Evolutionary conservation across 805 yeast species (phyloP), one percentile per base, ranked within the genome.

Genomic region (Trichomonascus vanleenenianus): DNA sequence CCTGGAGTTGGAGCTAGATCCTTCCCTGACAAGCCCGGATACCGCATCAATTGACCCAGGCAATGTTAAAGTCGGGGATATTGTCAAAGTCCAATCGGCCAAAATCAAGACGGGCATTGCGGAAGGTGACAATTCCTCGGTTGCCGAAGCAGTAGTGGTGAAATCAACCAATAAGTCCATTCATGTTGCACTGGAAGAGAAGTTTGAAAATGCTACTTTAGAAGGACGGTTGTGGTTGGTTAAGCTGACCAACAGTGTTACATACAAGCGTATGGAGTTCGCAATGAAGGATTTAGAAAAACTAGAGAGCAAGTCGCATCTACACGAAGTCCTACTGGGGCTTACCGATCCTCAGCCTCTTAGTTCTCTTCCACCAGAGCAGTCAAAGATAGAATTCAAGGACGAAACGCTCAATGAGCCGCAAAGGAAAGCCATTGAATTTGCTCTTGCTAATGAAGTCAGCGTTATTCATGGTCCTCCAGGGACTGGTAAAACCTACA

Each of bases 401-500:
- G 76, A 80, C 56, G 43, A 53, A 0, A 54, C 61, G 1, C 62
- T 86, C 27, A 87, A 87, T 55, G 67, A 64, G 0, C 83, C 96
- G 0, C 98, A 91, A 58, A 72, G 71, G 40, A 59, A 69, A 2
- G 96, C 97, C 0, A 79, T 89, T 7, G 62, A 67, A 10, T 83
- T 83, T 62, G 73, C 94, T 1, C 43, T 87, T 12, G 61, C 65
- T 2, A 74, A 79, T 12, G 62, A 71, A 61, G 35, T 76, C 14
- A 59, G 74, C 2, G 74, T 83, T 7, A 73, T 83, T 5, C 91
- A 83, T 57, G 91, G 91, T 0, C 91, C 91, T 0, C 89, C 89
- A 0, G 91, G 91, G 2, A 83, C 91, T 0, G 91, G 91, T 9
- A 83, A 83, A 58, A 91, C 97, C 0, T 82, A 81, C 51, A 89